phyloP scores from a whole-genome alignment of 352 stramenopile species.

The Phytophthora cactorum region DNA sequence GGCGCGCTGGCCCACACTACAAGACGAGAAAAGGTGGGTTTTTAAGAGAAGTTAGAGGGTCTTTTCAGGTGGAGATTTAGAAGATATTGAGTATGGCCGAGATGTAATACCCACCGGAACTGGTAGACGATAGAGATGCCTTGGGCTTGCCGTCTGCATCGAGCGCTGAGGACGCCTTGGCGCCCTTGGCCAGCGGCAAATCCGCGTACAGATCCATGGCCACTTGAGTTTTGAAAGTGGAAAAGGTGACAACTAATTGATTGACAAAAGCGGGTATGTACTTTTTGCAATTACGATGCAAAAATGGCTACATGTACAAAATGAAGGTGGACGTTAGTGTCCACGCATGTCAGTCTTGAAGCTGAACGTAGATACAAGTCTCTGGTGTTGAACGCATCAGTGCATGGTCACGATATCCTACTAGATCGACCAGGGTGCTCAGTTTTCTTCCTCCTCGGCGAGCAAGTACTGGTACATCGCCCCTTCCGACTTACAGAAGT shows the following conservation, averaged over 20 bases:
- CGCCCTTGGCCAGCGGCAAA: conserved; percentile 71
- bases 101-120: conserved; percentile 27
- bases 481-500: conserved; percentile 87
- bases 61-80: conserved; percentile 2
- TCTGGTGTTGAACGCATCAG: conserved; percentile 1
- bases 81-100: not conserved
- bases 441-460: conserved; percentile 71
- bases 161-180: conserved; percentile 52
- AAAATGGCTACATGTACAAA: conserved; percentile 39
- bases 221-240: not conserved
- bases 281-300: conserved; percentile 13
- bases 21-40: conserved; percentile 21
- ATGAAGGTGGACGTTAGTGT: conserved; percentile 25
- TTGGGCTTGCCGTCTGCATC: conserved; percentile 61
- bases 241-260: not conserved
- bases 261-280: conserved; percentile 22
- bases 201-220: conserved; percentile 85
- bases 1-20: conserved; percentile 62
- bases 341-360: conserved; percentile 7
- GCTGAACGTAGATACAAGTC: not conserved
- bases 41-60: conserved; percentile 6
- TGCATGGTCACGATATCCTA: not conserved
- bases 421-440: not conserved
- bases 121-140: conserved; percentile 31
- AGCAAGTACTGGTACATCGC: conserved; percentile 81